Base-by-base conservation (phyloP, 441 rosid species). In the Erodium chrysanthum region DNA sequence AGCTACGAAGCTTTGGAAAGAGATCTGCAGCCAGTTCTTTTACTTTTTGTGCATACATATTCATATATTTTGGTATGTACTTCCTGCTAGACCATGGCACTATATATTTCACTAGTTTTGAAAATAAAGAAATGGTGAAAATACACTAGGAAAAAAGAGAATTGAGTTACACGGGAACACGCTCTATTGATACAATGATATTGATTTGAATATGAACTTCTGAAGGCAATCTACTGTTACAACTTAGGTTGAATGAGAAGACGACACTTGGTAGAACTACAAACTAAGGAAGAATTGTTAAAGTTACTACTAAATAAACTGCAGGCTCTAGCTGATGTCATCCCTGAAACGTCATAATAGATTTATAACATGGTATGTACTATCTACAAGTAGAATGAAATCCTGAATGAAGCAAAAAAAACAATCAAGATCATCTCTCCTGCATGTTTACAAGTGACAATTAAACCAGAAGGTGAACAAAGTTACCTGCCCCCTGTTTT, bases 401-500 rank as follows among this genome's bases (percentile, higher is more conserved):
- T 21, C 25, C 6, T 56, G 29, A 0, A 22, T 22, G 31, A 59
- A 17, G 63, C 33, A 59, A 59, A 11, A 22, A 33, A 59, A 59
- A 59, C n/a, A 15, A 59, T 14, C 17, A 5, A 58, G 62, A 58
- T 58, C 62, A 58, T 58, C 62, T 21, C n/a, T 22, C 31, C 1
- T 22, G 29, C n/a, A 59, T 59, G 63, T 59, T 59, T 58, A 25
- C 23, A 25, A 22, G 27, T 1, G 63, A 59, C 2, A 23, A 7
- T 17, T 59, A 2, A 22, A 22, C 64, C 62, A 58, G 29, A 10
- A 23, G 64, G 33, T 23, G 18, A 59, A 23, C 23, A 22, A 14
- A 11, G 8, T 75, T 65, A 91, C 98, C 88, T 88, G 87, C 33
- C 99, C 98, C 59, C 99, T 77, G 74, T 88, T 18, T 86, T 90